Conservation (phyloP, 441 rosid species). For the Flueggea neowawraea region DNA sequence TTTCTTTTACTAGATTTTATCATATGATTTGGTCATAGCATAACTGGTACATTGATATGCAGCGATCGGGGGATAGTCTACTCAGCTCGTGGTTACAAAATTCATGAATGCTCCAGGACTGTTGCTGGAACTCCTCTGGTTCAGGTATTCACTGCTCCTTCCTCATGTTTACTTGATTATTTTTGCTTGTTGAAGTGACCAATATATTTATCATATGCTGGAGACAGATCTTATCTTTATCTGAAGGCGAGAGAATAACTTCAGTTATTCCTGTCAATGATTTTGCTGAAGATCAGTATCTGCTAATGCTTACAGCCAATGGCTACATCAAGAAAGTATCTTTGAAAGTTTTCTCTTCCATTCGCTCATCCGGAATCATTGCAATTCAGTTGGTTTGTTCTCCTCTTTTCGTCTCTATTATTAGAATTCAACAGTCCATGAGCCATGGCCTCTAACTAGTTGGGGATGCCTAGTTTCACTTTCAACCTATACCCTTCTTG, state of each 20-base stretch:
- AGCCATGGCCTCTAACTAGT: not conserved
- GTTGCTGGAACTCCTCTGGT: constrained; percentile 96
- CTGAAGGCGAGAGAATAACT: constrained; percentile 94
- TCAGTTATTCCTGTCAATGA: constrained; percentile 90
- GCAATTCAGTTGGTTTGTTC: constrained; percentile 89
- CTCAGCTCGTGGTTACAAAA: constrained; percentile 96
- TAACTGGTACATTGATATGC: constrained; percentile 19
- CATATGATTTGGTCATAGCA: constrained; percentile 1
- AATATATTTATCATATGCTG: constrained; percentile 18
- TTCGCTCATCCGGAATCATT: constrained; percentile 96
- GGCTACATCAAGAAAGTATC: constrained; percentile 98
- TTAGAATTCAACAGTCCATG: not conserved
- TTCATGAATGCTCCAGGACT: constrained; percentile 81
- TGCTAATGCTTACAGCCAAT: constrained; percentile 89
- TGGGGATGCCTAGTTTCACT: not conserved
- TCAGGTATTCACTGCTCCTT: constrained; percentile 52
- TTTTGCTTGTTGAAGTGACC: constrained; percentile 14
- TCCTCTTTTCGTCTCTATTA: constrained; percentile 7
- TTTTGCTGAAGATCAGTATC: constrained; percentile 76
- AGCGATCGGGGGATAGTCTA: constrained; percentile 93
- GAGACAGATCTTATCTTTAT: constrained; percentile 73
- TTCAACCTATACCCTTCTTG: not conserved
- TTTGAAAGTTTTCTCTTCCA: constrained; percentile 71
- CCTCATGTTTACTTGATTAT: constrained; percentile 7
- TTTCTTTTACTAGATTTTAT: not conserved